Percentiles rank a stretch among this genome's conserved stretches.
These are phyloP conservation scores for Camillea tinctor DNA, from an alignment of 2,329 filamentous ascomycete species.

Conservation along the genomic window DNA sequence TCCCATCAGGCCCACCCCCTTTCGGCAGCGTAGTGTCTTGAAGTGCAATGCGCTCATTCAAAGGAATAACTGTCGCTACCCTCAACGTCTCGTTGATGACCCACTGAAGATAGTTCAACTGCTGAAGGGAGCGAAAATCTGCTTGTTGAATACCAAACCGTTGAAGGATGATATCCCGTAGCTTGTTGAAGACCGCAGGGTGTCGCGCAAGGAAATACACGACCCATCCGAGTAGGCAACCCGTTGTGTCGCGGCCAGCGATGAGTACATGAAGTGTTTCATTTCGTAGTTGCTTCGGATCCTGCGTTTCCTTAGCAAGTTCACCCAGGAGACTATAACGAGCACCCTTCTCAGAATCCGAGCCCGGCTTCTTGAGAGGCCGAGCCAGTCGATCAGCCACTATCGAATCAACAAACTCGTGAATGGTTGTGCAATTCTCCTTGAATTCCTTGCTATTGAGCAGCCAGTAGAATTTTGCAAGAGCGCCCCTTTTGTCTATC, in stretches of 20 bases:
- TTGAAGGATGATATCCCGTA: slow-evolving; percentile 41
- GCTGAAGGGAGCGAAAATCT: slow-evolving; percentile 4
- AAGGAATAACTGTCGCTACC: slow-evolving; percentile 23
- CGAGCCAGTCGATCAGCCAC: slow-evolving; percentile 58
- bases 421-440: slow-evolving; percentile 62
- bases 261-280: slow-evolving; percentile 42
- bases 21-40: slow-evolving; percentile 41
- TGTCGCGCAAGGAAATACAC: slow-evolving; percentile 43
- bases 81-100: slow-evolving; percentile 6
- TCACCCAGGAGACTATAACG: slow-evolving; percentile 46
- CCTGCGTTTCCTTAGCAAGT: slow-evolving; percentile 43
- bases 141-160: slow-evolving; percentile 55
- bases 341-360: slow-evolving; percentile 21
- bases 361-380: slow-evolving; percentile 42
- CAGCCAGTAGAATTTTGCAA: slow-evolving; percentile 45
- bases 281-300: slow-evolving; percentile 45
- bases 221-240: slow-evolving; percentile 48
- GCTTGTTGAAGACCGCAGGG: slow-evolving; percentile 39
- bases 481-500: slow-evolving; percentile 51
- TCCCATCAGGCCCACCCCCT: slow-evolving; percentile 45
- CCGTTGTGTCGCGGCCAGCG: slow-evolving; percentile 55
- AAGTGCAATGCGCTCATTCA: slow-evolving; percentile 29
- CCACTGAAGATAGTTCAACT: slow-evolving; percentile 10
- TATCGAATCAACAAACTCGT: slow-evolving; percentile 67
- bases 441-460: slow-evolving; percentile 56